A percentile compares a stretch with the other conserved stretches of the same genome.
phyloP scores from a whole-genome alignment of 1,284 basidiomycete genomes.

The Trichosporon ovoides region DNA sequence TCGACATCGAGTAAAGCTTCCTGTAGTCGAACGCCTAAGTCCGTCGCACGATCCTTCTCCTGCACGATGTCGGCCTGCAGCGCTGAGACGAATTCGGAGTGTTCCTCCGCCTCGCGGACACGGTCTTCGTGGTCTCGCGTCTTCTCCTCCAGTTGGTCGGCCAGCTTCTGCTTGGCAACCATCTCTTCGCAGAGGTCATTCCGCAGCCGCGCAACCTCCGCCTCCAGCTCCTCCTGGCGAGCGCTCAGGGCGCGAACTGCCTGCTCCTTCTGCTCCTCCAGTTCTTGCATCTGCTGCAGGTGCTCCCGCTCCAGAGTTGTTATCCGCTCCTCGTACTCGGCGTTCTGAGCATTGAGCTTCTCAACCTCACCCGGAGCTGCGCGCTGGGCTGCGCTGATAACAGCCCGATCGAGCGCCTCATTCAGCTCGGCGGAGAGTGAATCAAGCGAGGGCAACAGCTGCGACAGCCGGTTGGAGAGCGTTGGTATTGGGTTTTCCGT shows the following conservation, averaged over 20 bases:
- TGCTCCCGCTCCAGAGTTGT: slow-evolving; percentile 39
- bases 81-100: slow-evolving; percentile 27
- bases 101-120: slow-evolving; percentile 32
- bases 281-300: slow-evolving; percentile 57
- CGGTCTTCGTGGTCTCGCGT: slow-evolving; percentile 34
- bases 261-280: slow-evolving; percentile 60
- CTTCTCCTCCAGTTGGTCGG: slow-evolving; percentile 34
- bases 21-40: slow-evolving; percentile 54
- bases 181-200: slow-evolving; percentile 41
- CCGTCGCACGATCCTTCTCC: slow-evolving; percentile 55
- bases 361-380: not conserved
- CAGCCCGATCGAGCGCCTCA: slow-evolving; percentile 67
- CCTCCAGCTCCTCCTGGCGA: slow-evolving; percentile 59
- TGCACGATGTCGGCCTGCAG: slow-evolving; percentile 53
- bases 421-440: slow-evolving; percentile 69
- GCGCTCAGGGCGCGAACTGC: slow-evolving; percentile 61
- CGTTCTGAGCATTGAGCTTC: slow-evolving; percentile 16
- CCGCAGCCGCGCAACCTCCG: slow-evolving; percentile 38
- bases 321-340: slow-evolving; percentile 26
- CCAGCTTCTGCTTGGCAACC: slow-evolving; percentile 35
- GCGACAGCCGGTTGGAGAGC: slow-evolving; percentile 59
- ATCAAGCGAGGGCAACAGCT: slow-evolving; percentile 68
- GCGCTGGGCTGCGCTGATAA: slow-evolving; percentile 1
- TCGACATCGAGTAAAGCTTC: slow-evolving; percentile 63
- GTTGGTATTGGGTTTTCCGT: slow-evolving; percentile 55